Conservation (phyloP, 2,329 filamentous ascomycete species). For the Aspergillus pseudoterreus region DNA sequence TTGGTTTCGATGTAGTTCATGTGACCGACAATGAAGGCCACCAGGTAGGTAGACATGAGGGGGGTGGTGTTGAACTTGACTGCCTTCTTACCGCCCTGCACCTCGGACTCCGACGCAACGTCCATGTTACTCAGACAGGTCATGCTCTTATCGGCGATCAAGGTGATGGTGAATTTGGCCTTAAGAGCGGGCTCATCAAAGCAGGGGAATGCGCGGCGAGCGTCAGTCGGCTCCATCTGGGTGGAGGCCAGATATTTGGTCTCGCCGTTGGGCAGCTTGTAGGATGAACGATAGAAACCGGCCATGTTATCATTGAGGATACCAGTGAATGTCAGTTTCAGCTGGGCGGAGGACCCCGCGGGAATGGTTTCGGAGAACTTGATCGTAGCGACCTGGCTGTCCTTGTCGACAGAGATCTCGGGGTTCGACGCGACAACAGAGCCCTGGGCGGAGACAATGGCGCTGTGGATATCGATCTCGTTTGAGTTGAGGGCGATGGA, state of each 20-base stretch:
- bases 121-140: constrained; percentile 98
- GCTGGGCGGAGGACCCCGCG: constrained; percentile 71
- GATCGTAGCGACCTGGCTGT: constrained; percentile 77
- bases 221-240: constrained; percentile 96
- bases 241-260: constrained; percentile 82
- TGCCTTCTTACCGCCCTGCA: constrained; percentile 70
- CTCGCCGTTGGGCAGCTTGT: constrained; percentile 75
- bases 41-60: constrained; percentile 91
- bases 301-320: constrained; percentile 92
- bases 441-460: constrained; percentile 61
- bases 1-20: constrained; percentile 92
- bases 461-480: constrained; percentile 77
- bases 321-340: constrained; percentile 75
- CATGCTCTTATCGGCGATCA: constrained; percentile 84
- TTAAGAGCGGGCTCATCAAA: constrained; percentile 96
- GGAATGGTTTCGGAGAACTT: constrained; percentile 69
- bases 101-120: constrained; percentile 71
- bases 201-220: constrained; percentile 87
- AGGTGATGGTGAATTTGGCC: constrained; percentile 84
- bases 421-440: constrained; percentile 59
- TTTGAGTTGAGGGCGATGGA: constrained; percentile 84
- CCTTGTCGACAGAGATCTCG: constrained; percentile 68
- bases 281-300: constrained; percentile 94
- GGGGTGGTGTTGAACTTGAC: constrained; percentile 92
- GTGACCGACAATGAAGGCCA: constrained; percentile 91